These are phyloP conservation scores for Lantana camara DNA, from an alignment of 257 asterid genomes.

Conservation along the genomic window DNA sequence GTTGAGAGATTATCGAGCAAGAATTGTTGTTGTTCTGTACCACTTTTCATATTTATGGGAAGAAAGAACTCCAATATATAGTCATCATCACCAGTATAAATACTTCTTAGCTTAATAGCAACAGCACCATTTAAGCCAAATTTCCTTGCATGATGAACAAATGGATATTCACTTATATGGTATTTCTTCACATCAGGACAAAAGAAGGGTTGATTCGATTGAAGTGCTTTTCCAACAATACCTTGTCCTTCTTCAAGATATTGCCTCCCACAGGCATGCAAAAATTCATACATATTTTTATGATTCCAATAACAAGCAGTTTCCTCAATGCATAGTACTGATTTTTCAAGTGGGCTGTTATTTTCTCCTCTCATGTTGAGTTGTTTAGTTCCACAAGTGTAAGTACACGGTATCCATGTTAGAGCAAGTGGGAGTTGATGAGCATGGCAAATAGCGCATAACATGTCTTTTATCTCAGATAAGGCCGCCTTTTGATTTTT, in stretches of 20 bases:
- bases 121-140: slow-evolving; percentile 67
- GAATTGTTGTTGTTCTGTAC: slow-evolving; percentile 59
- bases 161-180: slow-evolving; percentile 70
- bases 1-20: slow-evolving; percentile 54
- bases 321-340: slow-evolving; percentile 49
- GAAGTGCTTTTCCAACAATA: slow-evolving; percentile 72
- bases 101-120: slow-evolving; percentile 66
- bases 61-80: slow-evolving; percentile 78
- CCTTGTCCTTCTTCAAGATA: slow-evolving; percentile 79
- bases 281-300: slow-evolving; percentile 55
- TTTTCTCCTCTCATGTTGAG: slow-evolving; percentile 30
- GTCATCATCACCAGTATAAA: slow-evolving; percentile 55
- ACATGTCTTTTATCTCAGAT: slow-evolving; percentile 60
- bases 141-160: slow-evolving; percentile 85
- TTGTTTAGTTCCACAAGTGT: no score
- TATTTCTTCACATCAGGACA: slow-evolving; percentile 59
- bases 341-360: slow-evolving; percentile 26
- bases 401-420: slow-evolving; percentile 76
- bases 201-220: slow-evolving; percentile 63
- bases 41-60: slow-evolving; percentile 48
- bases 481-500: slow-evolving; percentile 56
- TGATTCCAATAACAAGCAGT: slow-evolving; percentile 54
- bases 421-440: slow-evolving; percentile 71
- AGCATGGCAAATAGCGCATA: slow-evolving; percentile 60
- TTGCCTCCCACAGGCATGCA: slow-evolving; percentile 62